Evolutionary conservation across 306 rosid species (phyloP).

Genomic region (Castanopsis chinensis): DNA sequence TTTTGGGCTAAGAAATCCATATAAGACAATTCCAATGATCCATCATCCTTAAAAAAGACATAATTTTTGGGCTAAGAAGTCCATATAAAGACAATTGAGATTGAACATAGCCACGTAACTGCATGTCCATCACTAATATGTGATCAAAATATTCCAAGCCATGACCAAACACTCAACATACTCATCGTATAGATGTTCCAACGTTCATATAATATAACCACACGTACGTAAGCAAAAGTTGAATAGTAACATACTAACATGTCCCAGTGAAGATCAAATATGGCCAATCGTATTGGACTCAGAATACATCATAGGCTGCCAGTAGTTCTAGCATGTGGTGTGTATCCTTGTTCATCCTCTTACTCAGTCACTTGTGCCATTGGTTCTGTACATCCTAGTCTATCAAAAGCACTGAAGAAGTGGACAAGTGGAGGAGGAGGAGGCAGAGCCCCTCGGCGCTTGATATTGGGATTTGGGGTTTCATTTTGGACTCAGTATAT

Average conservation of each 20-base stretch:
- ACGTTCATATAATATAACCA: not conserved
- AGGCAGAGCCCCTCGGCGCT: conserved; percentile 47
- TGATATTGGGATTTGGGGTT: conserved; percentile 52
- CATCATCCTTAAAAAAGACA: no score
- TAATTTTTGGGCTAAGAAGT: no score
- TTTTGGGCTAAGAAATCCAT: no score
- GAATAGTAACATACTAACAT: not conserved
- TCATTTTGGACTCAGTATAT: conserved; percentile 47
- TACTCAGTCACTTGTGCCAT: conserved; percentile 1
- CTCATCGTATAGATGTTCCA: conserved; percentile 1
- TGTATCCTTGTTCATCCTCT: not conserved
- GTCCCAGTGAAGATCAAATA: conserved; percentile 16
- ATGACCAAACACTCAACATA: not conserved
- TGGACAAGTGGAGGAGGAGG: conserved; percentile 30
- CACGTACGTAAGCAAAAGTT: not conserved
- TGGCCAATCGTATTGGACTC: conserved; percentile 49
- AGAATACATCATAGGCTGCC: conserved; percentile 28
- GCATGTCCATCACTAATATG: conserved; percentile 19
- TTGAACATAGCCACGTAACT: conserved; percentile 39
- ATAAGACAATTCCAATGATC: no score
- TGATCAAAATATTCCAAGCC: not conserved
- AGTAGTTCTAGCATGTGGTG: not conserved
- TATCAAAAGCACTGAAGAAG: conserved; percentile 3
- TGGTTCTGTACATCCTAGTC: conserved; percentile 6
- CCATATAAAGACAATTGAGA: not conserved